Base-by-base conservation (phyloP, 1,284 basidiomycete genomes). In the Tremellales sp. region DNA sequence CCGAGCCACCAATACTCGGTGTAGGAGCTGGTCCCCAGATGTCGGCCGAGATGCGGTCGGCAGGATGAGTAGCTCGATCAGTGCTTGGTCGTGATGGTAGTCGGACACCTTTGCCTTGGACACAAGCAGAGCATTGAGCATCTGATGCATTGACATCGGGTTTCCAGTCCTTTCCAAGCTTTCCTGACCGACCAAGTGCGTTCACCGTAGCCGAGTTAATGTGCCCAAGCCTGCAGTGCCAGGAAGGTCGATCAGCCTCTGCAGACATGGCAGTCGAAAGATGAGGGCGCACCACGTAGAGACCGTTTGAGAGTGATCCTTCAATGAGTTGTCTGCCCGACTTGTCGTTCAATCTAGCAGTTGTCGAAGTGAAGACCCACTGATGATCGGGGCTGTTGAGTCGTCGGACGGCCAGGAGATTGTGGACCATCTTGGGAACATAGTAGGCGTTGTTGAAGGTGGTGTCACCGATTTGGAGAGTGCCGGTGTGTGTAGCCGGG, bases 21-120 rank as follows among this genome's bases (percentile, higher is more conserved):
- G 41, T 48, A 11, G 36, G 37, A 0, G 56, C 40, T 19, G 58
- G 53, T 43, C 56, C 58, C 52, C 50, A 61, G 21, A 61, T 36
- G 39, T 59, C 57, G 27, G 50, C 23, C 29, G 54, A 49, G 11
- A 59, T 35, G 2, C 40, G 24, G 3, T 40, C 36, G 11, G 55
- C 45, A 3, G 49, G 50, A n/a, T 8, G 23, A 15, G 49, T 31
- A 7, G 49, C 52, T 27, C 56, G 26, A n/a, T 19, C 43, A 13
- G 19, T 15, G 1, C 27, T 19, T 4, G 25, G 35, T 22, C 37
- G 43, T 15, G 53, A 43, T n/a, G 53, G 56, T 22, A 52, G 41
- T 23, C 53, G 36, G 4, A 42, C 37, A 15, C 53, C 51, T 25
- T 60, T 60, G 37, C 56, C 58, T 27, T 31, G 26, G n/a, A 57